Base-by-base conservation (phyloP, 2,329 filamentous ascomycete genomes). In the Ceratocystis diversiconidia region DNA sequence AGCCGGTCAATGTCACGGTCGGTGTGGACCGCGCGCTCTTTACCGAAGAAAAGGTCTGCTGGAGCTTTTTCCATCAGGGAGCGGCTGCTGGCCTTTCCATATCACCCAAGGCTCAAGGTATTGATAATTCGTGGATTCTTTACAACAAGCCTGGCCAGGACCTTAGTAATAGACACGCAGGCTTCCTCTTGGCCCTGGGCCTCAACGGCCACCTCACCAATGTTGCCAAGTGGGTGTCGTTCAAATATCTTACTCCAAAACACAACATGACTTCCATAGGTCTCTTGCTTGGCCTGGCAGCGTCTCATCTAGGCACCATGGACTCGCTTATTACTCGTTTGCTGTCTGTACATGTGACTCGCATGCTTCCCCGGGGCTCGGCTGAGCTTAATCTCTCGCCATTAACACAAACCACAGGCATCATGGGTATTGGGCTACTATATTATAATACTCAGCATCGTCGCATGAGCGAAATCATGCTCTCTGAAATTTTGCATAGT, bases 191-290 rank as follows among this genome's bases (percentile, higher is more conserved):
- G 0, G 94, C 91, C 3, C 80, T 99, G 3, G 94, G 94, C 2
- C 79, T 99, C 28, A 96, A 96, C 71, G 95, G 94, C 0, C 95
- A 99, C 75, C 79, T 99, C n/a, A 94, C 90, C 70, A 88, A 85
- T 6, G 83, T 99, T 32, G 94, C 94, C 2, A 97, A 97, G 77
- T 99, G 94, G 92, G 87, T 99, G 55, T 92, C 92, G 7, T 99
- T 97, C 81, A 97, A 96, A 73, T 99, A 99, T 70, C 79, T 99
- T n/a, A 99, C 94, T 0, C 92, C 94, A 1, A 99, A 99, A 72
- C 95, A 99, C 74, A 95, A 92, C 30, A 99, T 99, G 94, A 97
- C 94, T 28, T 97, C 94, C 0, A 92, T 99, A 65, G 94, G 94
- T 8, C 79, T 99, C n/a, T 80, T 99, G 2, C 80, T 99, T 0